phyloP scores from a whole-genome alignment of 805 yeast genomes.

The Yueomyces sinensis region DNA sequence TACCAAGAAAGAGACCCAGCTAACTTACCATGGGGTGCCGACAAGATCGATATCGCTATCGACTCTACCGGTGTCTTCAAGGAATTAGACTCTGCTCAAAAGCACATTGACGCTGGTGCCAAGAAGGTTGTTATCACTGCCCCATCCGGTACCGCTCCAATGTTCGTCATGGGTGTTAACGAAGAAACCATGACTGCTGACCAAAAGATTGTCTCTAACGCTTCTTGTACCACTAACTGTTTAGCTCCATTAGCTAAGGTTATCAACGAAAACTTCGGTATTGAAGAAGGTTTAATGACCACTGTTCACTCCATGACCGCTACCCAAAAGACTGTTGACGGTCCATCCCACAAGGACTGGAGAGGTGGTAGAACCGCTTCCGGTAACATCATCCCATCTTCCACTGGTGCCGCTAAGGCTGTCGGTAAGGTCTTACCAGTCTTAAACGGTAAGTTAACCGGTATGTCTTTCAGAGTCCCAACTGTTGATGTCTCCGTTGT shows the following conservation, averaged over 20 bases:
- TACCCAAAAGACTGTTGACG: conserved; percentile 63
- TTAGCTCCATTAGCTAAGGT: conserved; percentile 63
- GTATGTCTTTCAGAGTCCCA: conserved; percentile 66
- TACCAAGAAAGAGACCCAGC: conserved; percentile 60
- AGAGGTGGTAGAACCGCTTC: conserved; percentile 73
- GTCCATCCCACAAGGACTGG: conserved; percentile 72
- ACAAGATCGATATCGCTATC: conserved; percentile 48
- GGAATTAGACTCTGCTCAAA: conserved; percentile 49
- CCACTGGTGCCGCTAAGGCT: conserved; percentile 70
- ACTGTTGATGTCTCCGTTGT: conserved; percentile 63
- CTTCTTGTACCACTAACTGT: conserved; percentile 67
- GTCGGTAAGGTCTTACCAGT: conserved; percentile 64
- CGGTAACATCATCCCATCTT: conserved; percentile 62
- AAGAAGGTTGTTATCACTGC: conserved; percentile 62
- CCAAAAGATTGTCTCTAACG: conserved; percentile 50
- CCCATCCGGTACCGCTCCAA: conserved; percentile 60
- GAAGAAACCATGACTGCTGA: conserved; percentile 44
- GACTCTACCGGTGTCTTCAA: conserved; percentile 68
- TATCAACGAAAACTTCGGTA: conserved; percentile 50
- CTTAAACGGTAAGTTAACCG: conserved; percentile 60
- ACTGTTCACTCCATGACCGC: conserved; percentile 63
- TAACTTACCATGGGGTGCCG: conserved; percentile 53
- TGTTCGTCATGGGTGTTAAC: conserved; percentile 64
- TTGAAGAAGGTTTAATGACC: conserved; percentile 67
- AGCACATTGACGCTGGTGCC: conserved; percentile 63